Percentiles rank a stretch among this genome's conserved stretches.
Evolutionary conservation across 2,329 filamentous ascomycete genomes (phyloP).

Genomic region (Fusarium sp.): DNA sequence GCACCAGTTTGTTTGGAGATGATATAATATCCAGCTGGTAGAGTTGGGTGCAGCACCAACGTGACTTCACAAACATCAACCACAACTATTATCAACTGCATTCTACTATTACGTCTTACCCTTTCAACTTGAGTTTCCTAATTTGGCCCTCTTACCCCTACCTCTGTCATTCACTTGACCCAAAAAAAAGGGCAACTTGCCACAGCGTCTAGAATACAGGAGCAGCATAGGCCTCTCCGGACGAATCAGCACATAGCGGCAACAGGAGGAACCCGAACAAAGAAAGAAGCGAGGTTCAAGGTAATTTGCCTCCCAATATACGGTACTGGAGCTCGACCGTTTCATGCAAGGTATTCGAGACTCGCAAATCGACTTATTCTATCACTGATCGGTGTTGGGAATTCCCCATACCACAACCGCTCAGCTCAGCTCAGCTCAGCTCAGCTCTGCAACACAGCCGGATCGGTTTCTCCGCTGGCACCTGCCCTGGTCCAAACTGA

Average conservation of each 20-base stretch:
- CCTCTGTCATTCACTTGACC: background rate
- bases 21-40: slow-evolving; percentile 1
- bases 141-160: too few relatives aligned
- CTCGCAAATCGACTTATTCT: slow-evolving; percentile 5
- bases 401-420: background rate
- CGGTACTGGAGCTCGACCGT: background rate
- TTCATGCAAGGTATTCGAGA: background rate
- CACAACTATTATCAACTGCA: background rate
- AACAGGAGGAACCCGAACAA: background rate
- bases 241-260: slow-evolving; percentile 4
- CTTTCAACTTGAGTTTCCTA: background rate
- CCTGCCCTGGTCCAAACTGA: slow-evolving; percentile 12
- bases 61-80: background rate
- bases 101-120: background rate
- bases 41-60: background rate
- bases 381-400: slow-evolving; percentile 5
- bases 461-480: slow-evolving; percentile 29
- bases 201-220: background rate
- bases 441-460: slow-evolving; percentile 8
- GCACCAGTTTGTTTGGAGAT: background rate
- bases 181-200: background rate
- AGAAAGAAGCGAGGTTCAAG: slow-evolving; percentile 7
- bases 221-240: slow-evolving; percentile 1
- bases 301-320: slow-evolving; percentile 6
- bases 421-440: background rate